phyloP scores from a whole-genome alignment of 2,329 filamentous ascomycete genomes.

The Aspergillus chevalieri region DNA sequence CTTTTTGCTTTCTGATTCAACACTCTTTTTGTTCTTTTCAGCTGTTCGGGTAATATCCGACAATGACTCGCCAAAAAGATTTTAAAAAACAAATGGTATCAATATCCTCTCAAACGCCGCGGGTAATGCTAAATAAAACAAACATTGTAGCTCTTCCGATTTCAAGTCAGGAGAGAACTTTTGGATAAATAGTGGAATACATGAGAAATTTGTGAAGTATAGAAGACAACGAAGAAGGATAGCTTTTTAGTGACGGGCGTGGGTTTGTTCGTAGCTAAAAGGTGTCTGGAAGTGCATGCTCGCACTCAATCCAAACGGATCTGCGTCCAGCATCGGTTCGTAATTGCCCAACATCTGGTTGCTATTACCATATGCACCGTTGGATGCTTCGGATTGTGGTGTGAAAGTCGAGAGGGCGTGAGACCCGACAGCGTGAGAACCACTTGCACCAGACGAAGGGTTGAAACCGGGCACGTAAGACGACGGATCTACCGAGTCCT shows the following conservation, averaged over 20 bases:
- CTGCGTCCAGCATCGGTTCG: slow-evolving; percentile 83
- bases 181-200: slow-evolving; percentile 5
- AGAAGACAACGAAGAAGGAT: slow-evolving; percentile 5
- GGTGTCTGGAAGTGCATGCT: slow-evolving; percentile 92
- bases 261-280: slow-evolving; percentile 49
- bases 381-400: slow-evolving; percentile 31
- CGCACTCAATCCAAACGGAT: slow-evolving; percentile 86
- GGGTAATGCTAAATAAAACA: slow-evolving; percentile 25
- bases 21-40: not conserved
- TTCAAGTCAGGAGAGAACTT: not conserved
- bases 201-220: slow-evolving; percentile 1
- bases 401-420: slow-evolving; percentile 40
- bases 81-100: slow-evolving; percentile 26
- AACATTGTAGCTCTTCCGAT: slow-evolving; percentile 21
- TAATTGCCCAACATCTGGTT: slow-evolving; percentile 61
- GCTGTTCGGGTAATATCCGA: not conserved
- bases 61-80: not conserved
- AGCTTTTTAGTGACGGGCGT: slow-evolving; percentile 26
- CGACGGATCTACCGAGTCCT: slow-evolving; percentile 61
- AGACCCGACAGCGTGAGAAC: slow-evolving; percentile 34
- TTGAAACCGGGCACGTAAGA: slow-evolving; percentile 56
- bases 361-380: slow-evolving; percentile 38
- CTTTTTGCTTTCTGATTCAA: not conserved
- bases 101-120: slow-evolving; percentile 25
- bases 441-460: slow-evolving; percentile 36